A percentile compares a stretch with the other conserved stretches of the same genome.
These are phyloP conservation scores for Teunomyces panamensis DNA, from an alignment of 805 yeast genomes.

Conservation along the genomic window DNA sequence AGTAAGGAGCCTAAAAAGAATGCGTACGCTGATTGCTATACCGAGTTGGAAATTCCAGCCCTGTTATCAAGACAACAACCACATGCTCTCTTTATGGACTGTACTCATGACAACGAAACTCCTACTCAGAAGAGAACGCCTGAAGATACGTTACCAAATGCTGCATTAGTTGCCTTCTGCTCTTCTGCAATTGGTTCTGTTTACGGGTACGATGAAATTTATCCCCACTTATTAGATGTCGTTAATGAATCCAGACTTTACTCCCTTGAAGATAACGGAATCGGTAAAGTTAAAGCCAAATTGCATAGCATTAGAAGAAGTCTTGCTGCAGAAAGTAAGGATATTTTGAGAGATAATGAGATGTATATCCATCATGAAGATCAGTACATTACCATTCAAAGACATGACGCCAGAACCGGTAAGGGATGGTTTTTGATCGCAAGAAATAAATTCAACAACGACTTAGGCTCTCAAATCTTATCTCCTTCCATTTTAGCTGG, in stretches of 20 bases:
- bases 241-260: conserved; percentile 74
- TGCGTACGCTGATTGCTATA: conserved; percentile 16
- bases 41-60: conserved; percentile 69
- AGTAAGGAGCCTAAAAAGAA: conserved; percentile 31
- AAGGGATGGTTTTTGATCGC: conserved; percentile 87
- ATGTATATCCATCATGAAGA: conserved; percentile 94
- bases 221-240: conserved; percentile 75
- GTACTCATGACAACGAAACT: conserved; percentile 93
- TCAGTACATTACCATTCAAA: conserved; percentile 85
- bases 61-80: conserved; percentile 69
- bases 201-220: conserved; percentile 90
- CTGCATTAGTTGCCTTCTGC: conserved; percentile 90
- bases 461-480: conserved; percentile 48
- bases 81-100: conserved; percentile 95
- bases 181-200: conserved; percentile 93
- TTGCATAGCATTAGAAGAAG: conserved; percentile 56
- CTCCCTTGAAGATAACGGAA: conserved; percentile 54
- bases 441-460: conserved; percentile 64
- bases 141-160: conserved; percentile 92
- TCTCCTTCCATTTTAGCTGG: conserved; percentile 61
- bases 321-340: conserved; percentile 56
- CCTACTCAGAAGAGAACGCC: conserved; percentile 88
- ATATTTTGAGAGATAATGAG: conserved; percentile 60
- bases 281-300: conserved; percentile 65
- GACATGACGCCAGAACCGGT: conserved; percentile 81